phyloP scores from a whole-genome alignment of 1,139 yeast genomes.

The Suzukiozyma palmioleophila region DNA sequence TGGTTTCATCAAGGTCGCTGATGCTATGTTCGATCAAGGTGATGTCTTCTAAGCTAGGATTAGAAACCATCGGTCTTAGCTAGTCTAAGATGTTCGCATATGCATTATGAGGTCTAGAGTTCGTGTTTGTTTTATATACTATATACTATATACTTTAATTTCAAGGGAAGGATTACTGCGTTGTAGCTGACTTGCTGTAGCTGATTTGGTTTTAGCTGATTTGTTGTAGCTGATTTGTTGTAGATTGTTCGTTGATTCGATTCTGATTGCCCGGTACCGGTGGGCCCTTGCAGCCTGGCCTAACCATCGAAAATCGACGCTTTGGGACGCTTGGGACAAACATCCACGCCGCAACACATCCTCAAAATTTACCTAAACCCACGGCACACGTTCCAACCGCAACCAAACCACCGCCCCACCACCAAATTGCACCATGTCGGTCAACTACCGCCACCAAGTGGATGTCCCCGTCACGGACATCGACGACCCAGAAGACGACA shows the following conservation, averaged over 20 bases:
- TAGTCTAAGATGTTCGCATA: conserved; percentile 1
- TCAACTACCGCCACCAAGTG: conserved; percentile 29
- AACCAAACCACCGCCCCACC: not conserved
- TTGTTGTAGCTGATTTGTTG: no score
- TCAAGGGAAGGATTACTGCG: not conserved
- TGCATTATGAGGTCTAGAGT: not conserved
- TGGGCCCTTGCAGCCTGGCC: no score
- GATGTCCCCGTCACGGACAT: conserved; percentile 58
- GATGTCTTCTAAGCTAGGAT: conserved; percentile 52
- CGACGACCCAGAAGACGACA: conserved; percentile 51
- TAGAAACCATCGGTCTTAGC: not conserved
- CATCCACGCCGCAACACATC: no score
- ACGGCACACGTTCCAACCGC: no score
- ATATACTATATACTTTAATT: not conserved
- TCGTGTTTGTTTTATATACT: not conserved
- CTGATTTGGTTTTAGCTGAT: no score
- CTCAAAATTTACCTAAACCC: no score
- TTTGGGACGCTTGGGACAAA: no score
- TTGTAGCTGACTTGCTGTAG: no score
- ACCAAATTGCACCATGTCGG: conserved; percentile 5
- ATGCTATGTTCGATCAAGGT: conserved; percentile 97
- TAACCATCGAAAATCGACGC: no score
- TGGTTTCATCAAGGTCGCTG: conserved; percentile 97
- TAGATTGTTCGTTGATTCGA: no score
- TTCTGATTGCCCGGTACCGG: no score